Evolutionary conservation across 352 stramenopile species (phyloP).

Genomic region (Sclerospora graminicola): DNA sequence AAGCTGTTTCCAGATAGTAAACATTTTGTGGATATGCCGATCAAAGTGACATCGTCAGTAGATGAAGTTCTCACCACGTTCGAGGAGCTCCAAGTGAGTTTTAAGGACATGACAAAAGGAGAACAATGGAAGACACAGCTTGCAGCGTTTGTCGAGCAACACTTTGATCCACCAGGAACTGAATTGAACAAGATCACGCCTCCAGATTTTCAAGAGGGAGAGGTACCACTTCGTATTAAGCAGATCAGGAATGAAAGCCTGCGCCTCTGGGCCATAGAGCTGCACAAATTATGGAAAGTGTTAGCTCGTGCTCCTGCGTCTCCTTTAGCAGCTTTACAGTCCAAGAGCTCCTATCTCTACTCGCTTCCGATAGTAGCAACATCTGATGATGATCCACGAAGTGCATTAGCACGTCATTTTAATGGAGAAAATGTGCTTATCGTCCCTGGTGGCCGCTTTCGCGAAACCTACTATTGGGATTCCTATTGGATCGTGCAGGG

Average conservation of each 20-base stretch:
- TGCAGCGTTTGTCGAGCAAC: slow-evolving; percentile 34
- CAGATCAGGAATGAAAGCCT: slow-evolving; percentile 32
- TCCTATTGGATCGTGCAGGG: slow-evolving; percentile 88
- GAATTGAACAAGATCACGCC: slow-evolving; percentile 33
- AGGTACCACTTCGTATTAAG: slow-evolving; percentile 31
- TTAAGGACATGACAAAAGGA: slow-evolving; percentile 1
- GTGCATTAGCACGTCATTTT: slow-evolving; percentile 7
- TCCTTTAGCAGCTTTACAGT: background rate
- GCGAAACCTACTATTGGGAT: slow-evolving; percentile 91
- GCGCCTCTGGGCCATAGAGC: slow-evolving; percentile 44
- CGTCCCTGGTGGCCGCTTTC: slow-evolving; percentile 83
- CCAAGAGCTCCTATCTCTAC: slow-evolving; percentile 20
- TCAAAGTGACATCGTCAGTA: slow-evolving; percentile 34
- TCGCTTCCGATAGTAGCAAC: slow-evolving; percentile 19
- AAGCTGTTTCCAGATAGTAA: slow-evolving; percentile 80
- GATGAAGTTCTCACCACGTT: slow-evolving; percentile 25
- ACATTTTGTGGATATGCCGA: slow-evolving; percentile 86
- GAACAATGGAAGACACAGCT: slow-evolving; percentile 23
- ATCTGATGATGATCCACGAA: slow-evolving; percentile 1
- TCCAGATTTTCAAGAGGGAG: slow-evolving; percentile 28
- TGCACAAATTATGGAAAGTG: slow-evolving; percentile 69
- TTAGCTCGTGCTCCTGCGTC: slow-evolving; percentile 34
- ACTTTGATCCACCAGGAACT: slow-evolving; percentile 52
- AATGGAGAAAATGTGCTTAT: slow-evolving; percentile 50
- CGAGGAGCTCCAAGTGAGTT: slow-evolving; percentile 8